Base-by-base conservation (phyloP, 768 basidiomycete genomes). In the Mycena venus region DNA sequence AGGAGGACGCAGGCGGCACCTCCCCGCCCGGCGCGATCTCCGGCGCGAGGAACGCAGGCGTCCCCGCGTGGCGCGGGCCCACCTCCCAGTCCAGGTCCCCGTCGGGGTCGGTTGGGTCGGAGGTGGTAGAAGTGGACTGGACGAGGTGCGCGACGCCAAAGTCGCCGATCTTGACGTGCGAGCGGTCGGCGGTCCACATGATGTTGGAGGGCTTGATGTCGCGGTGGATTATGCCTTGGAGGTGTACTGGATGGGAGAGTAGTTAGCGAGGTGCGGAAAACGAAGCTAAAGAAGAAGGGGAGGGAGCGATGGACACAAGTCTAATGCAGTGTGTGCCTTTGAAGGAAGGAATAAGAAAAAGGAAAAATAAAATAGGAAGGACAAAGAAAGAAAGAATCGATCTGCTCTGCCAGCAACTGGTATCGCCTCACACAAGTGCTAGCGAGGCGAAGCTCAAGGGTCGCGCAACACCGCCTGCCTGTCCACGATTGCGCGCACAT, bases 131-230 rank as follows among this genome's bases (percentile, higher is more conserved):
- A 75, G 97, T 93, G 0, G 96, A 95, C 78, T 96, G 94, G 6
- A 96, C 98, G 84, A 98, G 97, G 81, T 98, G 96, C 19, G 98
- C 97, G 64, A 98, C 96, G 64, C 98, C 98, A 83, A 99, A 99
- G 84, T 99, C 98, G 31, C 94, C 96, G 73, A 99, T 99, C 85
- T 99, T 99, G 84, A 99, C 97, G 70, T 90, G 91, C 72, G 91
- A 90, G 65, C 95, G 92, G 85, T 98, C 95, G 31, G 89, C 88
- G 3, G 94, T 94, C 92, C 95, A 96, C 32, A 99, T 89, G 27
- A 99, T 91, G 83, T 99, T 99, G 56, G 97, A 96, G 31, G 98
- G 98, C 82, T 99, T 99, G 86, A 99, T 99, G 85, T 99, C 98
- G 70, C 98, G 95, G 84, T 99, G 98, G 61, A 99, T 99, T 83